Conservation (phyloP, 1,139 yeast species). For the Meyerozyma elateridarum region DNA sequence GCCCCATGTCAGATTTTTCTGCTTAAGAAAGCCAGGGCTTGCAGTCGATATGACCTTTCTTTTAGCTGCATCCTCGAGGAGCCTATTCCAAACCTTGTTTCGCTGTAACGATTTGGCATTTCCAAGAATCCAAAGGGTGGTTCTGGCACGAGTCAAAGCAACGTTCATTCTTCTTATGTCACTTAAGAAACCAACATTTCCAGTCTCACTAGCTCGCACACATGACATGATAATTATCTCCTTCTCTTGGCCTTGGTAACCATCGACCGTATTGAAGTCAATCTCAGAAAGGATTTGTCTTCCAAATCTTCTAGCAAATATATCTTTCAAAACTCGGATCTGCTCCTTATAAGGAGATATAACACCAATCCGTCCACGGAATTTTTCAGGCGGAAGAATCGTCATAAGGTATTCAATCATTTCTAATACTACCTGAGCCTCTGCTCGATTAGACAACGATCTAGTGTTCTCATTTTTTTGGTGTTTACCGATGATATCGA, state of each 20-base stretch:
- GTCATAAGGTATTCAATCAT: constrained; percentile 54
- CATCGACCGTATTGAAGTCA: constrained; percentile 94
- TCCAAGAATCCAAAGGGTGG: constrained; percentile 92
- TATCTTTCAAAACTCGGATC: constrained; percentile 50
- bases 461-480: constrained; percentile 56
- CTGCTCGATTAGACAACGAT: constrained; percentile 67
- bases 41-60: constrained; percentile 38
- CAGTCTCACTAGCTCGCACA: constrained; percentile 73
- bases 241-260: constrained; percentile 97
- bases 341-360: constrained; percentile 96
- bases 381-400: constrained; percentile 47
- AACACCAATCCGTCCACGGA: constrained; percentile 76
- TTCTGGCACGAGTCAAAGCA: constrained; percentile 87
- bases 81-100: constrained; percentile 65
- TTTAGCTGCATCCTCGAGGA: constrained; percentile 57
- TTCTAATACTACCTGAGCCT: constrained; percentile 70
- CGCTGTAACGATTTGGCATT: constrained; percentile 57
- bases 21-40: constrained; percentile 33
- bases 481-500: constrained; percentile 65
- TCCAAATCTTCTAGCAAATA: constrained; percentile 62
- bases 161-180: constrained; percentile 95
- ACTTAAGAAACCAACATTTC: constrained; percentile 81
- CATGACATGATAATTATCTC: constrained; percentile 91
- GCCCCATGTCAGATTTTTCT: no score
- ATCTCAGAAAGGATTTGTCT: constrained; percentile 56